Base-by-base conservation (phyloP, 1,284 basidiomycete species). In the Moesziomyces parantarcticus region DNA sequence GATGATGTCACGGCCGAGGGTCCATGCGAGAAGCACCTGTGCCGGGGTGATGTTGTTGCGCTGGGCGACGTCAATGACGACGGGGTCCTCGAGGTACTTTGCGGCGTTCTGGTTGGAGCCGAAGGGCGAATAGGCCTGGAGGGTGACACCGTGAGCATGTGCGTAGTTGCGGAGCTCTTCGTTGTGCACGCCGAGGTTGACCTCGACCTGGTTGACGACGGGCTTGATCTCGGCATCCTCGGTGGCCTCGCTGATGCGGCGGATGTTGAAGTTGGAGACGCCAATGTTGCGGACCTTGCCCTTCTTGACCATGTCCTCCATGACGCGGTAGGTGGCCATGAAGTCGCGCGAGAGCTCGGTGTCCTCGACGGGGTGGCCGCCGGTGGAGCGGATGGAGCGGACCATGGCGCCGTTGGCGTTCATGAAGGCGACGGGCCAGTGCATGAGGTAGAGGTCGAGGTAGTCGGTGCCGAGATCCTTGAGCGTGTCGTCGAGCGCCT, bases 401-500 rank as follows among this genome's bases (percentile, higher is more conserved):
- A 79, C 53, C 62, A 71, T 72, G 32, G 76, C 62, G 22, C 67
- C 67, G 49, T 73, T 78, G n/a, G 77, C 49, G 55, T 79, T 79
- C 62, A 75, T 53, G 65, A 79, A 79, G 18, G 77, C 77, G 14
- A 79, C 77, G 21, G 77, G 77, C 90, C 89, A 92, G 86, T 93
- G 92, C 89, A 93, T 90, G 59, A 94, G 87, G 83, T 90, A 92
- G 56, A 94, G 86, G 84, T 94, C 91, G 60, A 94, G 87, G 84
- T 94, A 93, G 48, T 88, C 87, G 2, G 90, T 88, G 55, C 88
- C 88, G 43, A 95, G 89, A 77, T 89, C 88, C 77, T 88, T 86
- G 58, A 94, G 87, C 25, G 92, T 92, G 55, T 87, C 89, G 79
- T 90, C 89, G 78, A 91, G 13, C 90, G 92, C 26, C 72, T 75